These are phyloP conservation scores for Arthrobotrys iridis DNA, from an alignment of 2,329 filamentous ascomycete species.

Conservation along the genomic window DNA sequence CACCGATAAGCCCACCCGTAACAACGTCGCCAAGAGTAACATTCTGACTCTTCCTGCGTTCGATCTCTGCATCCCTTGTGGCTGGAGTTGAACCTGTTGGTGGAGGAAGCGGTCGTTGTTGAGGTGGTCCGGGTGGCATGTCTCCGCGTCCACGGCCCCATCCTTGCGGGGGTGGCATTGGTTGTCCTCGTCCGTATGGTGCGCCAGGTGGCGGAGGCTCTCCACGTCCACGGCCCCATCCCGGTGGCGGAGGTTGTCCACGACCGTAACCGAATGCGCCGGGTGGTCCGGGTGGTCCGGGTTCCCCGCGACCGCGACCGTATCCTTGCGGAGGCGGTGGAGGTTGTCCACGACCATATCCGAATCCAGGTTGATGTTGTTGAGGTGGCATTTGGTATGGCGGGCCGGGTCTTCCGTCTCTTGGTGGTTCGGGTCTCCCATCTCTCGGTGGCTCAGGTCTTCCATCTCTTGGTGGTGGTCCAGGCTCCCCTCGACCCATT, in stretches of 20 bases:
- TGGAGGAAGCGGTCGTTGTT: slow-evolving; percentile 19
- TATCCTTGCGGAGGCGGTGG: slow-evolving; percentile 28
- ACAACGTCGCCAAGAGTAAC: slow-evolving; percentile 33
- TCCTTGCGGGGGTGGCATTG: neutral
- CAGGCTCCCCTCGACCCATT: too few relatives aligned
- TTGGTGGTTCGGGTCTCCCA: neutral
- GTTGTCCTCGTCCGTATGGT: slow-evolving; percentile 23
- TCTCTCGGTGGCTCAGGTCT: neutral
- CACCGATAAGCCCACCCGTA: slow-evolving; percentile 25
- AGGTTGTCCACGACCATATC: neutral
- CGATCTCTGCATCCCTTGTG: slow-evolving; percentile 28
- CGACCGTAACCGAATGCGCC: slow-evolving; percentile 25
- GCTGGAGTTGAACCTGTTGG: neutral
- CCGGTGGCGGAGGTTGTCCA: slow-evolving; percentile 13
- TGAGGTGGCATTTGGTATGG: slow-evolving; percentile 4
- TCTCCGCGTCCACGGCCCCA: slow-evolving; percentile 29
- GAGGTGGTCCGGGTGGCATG: slow-evolving; percentile 8
- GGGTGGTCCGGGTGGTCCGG: slow-evolving; percentile 11
- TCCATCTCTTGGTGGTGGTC: neutral
- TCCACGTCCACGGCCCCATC: slow-evolving; percentile 22
- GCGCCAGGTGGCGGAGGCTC: slow-evolving; percentile 7
- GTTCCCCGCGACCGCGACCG: slow-evolving; percentile 1
- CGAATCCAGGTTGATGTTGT: neutral
- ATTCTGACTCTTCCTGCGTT: slow-evolving; percentile 35
- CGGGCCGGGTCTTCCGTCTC: neutral